Evolutionary conservation across 345 rosid species (phyloP).

Genomic region (Salix exigua): DNA sequence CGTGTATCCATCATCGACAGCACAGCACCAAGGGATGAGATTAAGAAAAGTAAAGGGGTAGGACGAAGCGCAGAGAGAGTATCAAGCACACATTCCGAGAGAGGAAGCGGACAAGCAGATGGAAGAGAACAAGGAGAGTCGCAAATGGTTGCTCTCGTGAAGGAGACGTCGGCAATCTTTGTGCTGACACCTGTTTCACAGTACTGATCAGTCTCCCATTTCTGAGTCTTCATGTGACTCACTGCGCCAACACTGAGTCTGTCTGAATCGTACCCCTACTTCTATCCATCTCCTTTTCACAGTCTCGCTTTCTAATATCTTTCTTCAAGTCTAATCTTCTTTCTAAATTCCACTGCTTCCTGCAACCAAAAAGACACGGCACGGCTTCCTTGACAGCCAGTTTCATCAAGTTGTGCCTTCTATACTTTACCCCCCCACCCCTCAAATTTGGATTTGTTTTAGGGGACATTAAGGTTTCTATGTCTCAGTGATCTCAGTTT

Average conservation of each 20-base stretch:
- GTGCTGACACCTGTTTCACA: conserved; percentile 13
- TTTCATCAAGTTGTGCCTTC: too few relatives aligned
- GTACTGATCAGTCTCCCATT: not conserved
- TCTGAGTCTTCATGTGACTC: conserved; percentile 21
- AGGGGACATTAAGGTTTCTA: too few relatives aligned
- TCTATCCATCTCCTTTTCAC: conserved; percentile 11
- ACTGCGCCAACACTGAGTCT: conserved; percentile 19
- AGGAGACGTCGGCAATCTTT: conserved; percentile 36
- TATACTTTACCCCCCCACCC: too few relatives aligned
- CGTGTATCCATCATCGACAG: too few relatives aligned
- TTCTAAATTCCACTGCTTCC: not conserved
- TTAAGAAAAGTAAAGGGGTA: not conserved
- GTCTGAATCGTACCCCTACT: not conserved
- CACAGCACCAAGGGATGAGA: not conserved
- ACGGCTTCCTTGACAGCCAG: too few relatives aligned
- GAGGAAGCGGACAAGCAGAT: conserved; percentile 52
- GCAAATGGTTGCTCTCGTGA: conserved; percentile 67
- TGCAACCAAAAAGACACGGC: too few relatives aligned
- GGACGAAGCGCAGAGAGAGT: conserved; percentile 15
- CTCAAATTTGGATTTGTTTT: too few relatives aligned
- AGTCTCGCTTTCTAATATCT: not conserved
- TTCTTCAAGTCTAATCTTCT: not conserved
- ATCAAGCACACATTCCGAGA: conserved; percentile 64
- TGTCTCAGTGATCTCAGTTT: too few relatives aligned
- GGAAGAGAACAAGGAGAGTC: conserved; percentile 43